phyloP scores from a whole-genome alignment of 768 basidiomycete species.

The Collybia sp. region DNA sequence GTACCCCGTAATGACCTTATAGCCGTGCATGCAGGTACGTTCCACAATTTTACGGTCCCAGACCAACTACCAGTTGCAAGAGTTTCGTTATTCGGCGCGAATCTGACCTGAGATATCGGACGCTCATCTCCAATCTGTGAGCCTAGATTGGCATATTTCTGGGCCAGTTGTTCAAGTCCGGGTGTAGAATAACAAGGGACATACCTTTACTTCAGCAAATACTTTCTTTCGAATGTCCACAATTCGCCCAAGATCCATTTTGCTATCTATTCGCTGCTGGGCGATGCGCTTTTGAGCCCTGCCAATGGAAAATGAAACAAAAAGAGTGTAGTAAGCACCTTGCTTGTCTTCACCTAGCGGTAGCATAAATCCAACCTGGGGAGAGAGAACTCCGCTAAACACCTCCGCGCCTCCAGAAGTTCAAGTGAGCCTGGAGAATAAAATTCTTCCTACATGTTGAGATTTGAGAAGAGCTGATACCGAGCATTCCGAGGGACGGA shows the following conservation, averaged over 20 bases:
- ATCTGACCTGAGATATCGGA: slow-evolving; percentile 90
- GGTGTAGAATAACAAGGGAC: not conserved
- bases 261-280: slow-evolving; percentile 88
- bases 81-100: slow-evolving; percentile 85
- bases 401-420: slow-evolving; percentile 78
- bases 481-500: slow-evolving; percentile 19
- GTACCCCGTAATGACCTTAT: slow-evolving; percentile 71
- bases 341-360: slow-evolving; percentile 44
- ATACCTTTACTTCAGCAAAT: slow-evolving; percentile 84
- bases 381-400: slow-evolving; percentile 90
- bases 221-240: slow-evolving; percentile 92
- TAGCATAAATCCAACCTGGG: slow-evolving; percentile 81
- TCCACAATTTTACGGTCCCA: slow-evolving; percentile 92
- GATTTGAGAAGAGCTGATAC: slow-evolving; percentile 3
- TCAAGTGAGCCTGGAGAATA: slow-evolving; percentile 89
- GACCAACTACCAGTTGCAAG: slow-evolving; percentile 97
- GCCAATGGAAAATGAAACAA: slow-evolving; percentile 36
- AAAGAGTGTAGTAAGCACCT: slow-evolving; percentile 73
- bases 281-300: slow-evolving; percentile 95
- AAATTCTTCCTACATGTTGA: slow-evolving; percentile 72
- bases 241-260: slow-evolving; percentile 80
- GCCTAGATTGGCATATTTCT: slow-evolving; percentile 91
- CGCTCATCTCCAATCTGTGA: slow-evolving; percentile 98
- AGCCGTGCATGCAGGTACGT: slow-evolving; percentile 85
- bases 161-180: not conserved